These are phyloP conservation scores for Amanita phalloides DNA, from an alignment of 768 basidiomycete species.

Conservation along the genomic window DNA sequence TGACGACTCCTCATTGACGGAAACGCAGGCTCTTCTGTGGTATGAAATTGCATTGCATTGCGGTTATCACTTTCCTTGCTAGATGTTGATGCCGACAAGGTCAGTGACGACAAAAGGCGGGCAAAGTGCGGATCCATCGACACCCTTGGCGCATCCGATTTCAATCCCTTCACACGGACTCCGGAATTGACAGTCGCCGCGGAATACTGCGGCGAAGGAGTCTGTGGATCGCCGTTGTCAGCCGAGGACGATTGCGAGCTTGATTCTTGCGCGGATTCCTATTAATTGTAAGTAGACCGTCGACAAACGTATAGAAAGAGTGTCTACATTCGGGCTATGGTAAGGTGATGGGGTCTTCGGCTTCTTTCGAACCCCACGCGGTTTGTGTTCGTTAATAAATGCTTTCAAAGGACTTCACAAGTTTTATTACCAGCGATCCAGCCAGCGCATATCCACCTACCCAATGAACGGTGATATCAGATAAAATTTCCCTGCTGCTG, in stretches of 20 bases:
- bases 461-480: slow-evolving; percentile 90
- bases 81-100: slow-evolving; percentile 36
- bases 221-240: slow-evolving; percentile 51
- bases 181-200: slow-evolving; percentile 24
- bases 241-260: slow-evolving; percentile 56
- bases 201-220: slow-evolving; percentile 50
- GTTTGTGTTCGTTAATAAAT: slow-evolving; percentile 57
- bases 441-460: slow-evolving; percentile 27
- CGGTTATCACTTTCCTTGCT: neutral
- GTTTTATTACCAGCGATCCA: slow-evolving; percentile 6
- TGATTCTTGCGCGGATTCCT: slow-evolving; percentile 44
- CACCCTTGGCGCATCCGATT: slow-evolving; percentile 18
- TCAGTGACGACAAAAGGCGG: slow-evolving; percentile 50
- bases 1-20: neutral
- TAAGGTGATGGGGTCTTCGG: slow-evolving; percentile 7
- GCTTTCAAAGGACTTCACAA: slow-evolving; percentile 44
- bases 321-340: slow-evolving; percentile 5
- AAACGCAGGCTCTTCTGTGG: neutral
- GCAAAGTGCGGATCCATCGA: slow-evolving; percentile 63
- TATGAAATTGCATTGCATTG: neutral
- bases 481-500: slow-evolving; percentile 76
- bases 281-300: slow-evolving; percentile 9
- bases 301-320: neutral
- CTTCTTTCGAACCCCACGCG: slow-evolving; percentile 34
- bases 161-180: slow-evolving; percentile 20